These are phyloP conservation scores for Cadophora sp. DNA, from an alignment of 2,329 filamentous ascomycete species.

Conservation along the genomic window DNA sequence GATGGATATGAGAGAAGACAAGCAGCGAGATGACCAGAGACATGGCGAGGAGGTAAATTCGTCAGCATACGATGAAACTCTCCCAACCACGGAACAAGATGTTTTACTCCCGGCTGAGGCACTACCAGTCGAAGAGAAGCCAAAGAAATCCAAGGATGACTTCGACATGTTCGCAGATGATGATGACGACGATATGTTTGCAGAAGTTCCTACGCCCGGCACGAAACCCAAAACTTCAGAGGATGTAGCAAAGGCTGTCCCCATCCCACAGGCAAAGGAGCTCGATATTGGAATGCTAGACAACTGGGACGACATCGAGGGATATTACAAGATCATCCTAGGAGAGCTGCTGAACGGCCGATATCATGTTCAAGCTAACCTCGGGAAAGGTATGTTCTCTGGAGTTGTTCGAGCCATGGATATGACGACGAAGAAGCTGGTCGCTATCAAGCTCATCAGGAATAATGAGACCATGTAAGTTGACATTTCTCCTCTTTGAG, in stretches of 20 bases:
- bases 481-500: not conserved
- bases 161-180: slow-evolving; percentile 92
- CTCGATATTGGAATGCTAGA: slow-evolving; percentile 80
- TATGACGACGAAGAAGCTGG: slow-evolving; percentile 73
- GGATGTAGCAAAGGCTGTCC: slow-evolving; percentile 54
- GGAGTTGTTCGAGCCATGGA: slow-evolving; percentile 91
- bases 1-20: slow-evolving; percentile 86
- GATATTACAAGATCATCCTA: slow-evolving; percentile 94
- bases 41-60: slow-evolving; percentile 62
- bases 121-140: slow-evolving; percentile 45
- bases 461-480: slow-evolving; percentile 86
- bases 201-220: slow-evolving; percentile 55
- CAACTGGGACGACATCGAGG: slow-evolving; percentile 91
- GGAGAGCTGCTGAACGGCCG: slow-evolving; percentile 89
- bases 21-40: slow-evolving; percentile 70
- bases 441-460: slow-evolving; percentile 97
- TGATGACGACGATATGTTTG: slow-evolving; percentile 71
- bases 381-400: slow-evolving; percentile 96
- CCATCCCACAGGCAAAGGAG: slow-evolving; percentile 56
- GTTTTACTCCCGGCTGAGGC: slow-evolving; percentile 50
- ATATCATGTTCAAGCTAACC: slow-evolving; percentile 85
- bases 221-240: slow-evolving; percentile 48
- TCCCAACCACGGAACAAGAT: slow-evolving; percentile 58
- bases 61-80: slow-evolving; percentile 63
- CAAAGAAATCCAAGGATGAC: slow-evolving; percentile 63